Evolutionary conservation across 2,329 filamentous ascomycete genomes (phyloP).

Genomic region (Fusarium equiseti): DNA sequence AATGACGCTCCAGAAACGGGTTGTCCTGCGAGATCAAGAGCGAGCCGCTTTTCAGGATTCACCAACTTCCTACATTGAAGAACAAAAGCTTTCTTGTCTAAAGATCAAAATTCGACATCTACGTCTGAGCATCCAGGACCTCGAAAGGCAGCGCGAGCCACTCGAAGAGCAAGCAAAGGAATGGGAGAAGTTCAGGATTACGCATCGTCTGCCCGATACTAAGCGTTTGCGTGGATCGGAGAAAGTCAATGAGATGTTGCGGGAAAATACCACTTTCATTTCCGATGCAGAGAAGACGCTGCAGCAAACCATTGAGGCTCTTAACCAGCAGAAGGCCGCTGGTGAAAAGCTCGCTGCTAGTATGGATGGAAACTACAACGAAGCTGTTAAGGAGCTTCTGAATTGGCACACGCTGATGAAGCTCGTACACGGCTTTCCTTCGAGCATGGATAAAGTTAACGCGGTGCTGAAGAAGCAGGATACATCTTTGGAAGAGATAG

Average conservation of each 20-base stretch:
- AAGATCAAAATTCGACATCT: neutral
- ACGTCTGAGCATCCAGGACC: neutral
- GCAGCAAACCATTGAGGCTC: neutral
- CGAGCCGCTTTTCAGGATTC: neutral
- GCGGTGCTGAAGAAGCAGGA: neutral
- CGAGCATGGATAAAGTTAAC: neutral
- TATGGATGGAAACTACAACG: neutral
- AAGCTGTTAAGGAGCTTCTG: neutral
- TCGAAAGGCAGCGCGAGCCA: neutral
- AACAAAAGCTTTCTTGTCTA: neutral
- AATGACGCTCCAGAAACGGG: neutral
- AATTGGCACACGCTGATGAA: neutral
- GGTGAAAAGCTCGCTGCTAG: neutral
- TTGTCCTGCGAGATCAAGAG: neutral
- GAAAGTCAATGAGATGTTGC: neutral
- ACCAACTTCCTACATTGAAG: neutral
- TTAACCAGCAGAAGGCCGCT: neutral
- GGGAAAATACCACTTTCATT: neutral
- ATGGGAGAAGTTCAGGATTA: neutral
- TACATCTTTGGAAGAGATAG: neutral
- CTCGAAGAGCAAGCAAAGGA: neutral
- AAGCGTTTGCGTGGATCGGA: neutral
- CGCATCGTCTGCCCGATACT: too few species aligned
- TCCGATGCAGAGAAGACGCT: neutral
- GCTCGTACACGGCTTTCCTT: neutral